Evolutionary conservation across 345 rosid genomes (phyloP), one percentile per base, ranked within the genome.

Genomic region (Acer negundo): DNA sequence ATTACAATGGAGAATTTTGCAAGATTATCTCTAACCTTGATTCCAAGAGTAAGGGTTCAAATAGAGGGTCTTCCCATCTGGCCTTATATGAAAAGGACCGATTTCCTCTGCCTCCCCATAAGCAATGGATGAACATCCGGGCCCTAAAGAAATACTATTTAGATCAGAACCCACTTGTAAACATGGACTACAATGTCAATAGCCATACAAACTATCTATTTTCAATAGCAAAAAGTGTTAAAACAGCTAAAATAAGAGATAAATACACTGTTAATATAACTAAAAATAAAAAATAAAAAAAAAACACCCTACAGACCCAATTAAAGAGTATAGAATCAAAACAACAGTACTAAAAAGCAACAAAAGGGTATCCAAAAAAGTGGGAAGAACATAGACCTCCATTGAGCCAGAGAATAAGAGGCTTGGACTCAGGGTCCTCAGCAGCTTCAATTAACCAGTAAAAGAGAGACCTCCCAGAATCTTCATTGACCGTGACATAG

Each of bases 101-200:
- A 93, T 86, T 85, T 95, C 98, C 85, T 95, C 97, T 35, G 99
- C 98, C 87, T 84, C 87, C 19, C 98, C 98, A 79, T 53, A 93
- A 62, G 89, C 99, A 82, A 93, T 84, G 24, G 99, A 93, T 49
- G 99, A 93, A 82, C 99, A 95, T 76, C 99, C 99, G 70, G 99
- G 99, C 70, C 99, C 99, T 95, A 67, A 61, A 74, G 47, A 67
- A 76, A 63, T 13, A 65, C 42, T 40, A 58, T 24, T 64, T 63
- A n/a, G 5, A 20, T 75, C n/a, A 82, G 66, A 61, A 72, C 38
- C 49, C 56, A 47, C 4, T 66, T 42, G 80, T 28, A 71, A 38
- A 46, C 58, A 7, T 59, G 15, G 19, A 72, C 69, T 44, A 42
- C 35, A 78, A 24, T 47, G 74, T 56, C 15, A 20, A 22, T 56